Evolutionary conservation across 768 basidiomycete species (phyloP), one percentile per base, ranked within the genome.

Genomic region (Asterophora lycoperdoides): DNA sequence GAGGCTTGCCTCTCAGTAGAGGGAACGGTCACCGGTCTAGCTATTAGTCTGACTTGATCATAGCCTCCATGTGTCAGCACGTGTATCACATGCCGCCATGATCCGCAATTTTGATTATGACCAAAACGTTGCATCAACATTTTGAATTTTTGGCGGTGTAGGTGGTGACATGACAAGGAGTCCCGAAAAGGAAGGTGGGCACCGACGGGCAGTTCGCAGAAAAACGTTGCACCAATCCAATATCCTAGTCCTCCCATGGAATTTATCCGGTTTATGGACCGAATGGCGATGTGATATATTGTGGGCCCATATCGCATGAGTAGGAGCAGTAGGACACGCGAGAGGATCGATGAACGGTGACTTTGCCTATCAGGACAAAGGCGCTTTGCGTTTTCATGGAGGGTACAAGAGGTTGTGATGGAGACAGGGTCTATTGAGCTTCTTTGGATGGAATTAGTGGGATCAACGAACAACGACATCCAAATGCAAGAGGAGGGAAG

Each of bases 381-480:
- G 20, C n/a, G 28, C 11, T 10, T 19, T 2, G 26, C 17, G 23
- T 30, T n/a, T 15, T 20, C 44, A 5, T 46, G 40, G 33, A 55
- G 40, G 54, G 54, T 53, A 64, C 64, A 64, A 64, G 57, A 60
- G 37, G 57, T 65, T 48, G 59, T 56, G 61, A 63, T 64, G 60
- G 60, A 50, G 52, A 64, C 58, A 45, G 55, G 50, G 14, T 46
- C 47, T 45, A 38, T 6, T 23, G 33, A 18, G 48, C 34, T 48
- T 55, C 42, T 42, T 44, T 26, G 33, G 38, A 19, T 15, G 32
- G 28, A 44, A 8, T 11, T 54, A 39, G n/a, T 30, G 32, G 18
- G 44, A 41, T 41, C 44, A 17, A 54, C 49, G 60, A 61, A 67
- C 66, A 66, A 68, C 64, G 58, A 54, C 51, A 44, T 32, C 61